These are phyloP conservation scores for Chytriomyces sp. DNA, from an alignment of 192 early-diverging fungal species.

Conservation along the genomic window DNA sequence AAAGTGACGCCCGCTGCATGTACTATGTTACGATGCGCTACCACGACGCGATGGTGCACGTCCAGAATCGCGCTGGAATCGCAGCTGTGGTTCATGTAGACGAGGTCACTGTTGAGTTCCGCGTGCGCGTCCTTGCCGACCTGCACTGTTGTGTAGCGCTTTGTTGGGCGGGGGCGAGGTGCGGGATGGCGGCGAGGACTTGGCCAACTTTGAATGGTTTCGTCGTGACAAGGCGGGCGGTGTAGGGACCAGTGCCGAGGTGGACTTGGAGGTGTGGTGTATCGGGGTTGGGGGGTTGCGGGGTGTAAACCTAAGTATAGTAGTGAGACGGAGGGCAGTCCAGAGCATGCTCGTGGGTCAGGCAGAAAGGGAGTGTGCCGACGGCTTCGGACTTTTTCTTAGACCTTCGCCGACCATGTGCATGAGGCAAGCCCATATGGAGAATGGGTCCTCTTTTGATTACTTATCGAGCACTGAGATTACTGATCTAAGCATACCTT, in stretches of 20 bases:
- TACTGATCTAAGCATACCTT: neutral
- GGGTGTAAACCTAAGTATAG: no score
- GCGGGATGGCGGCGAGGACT: slow-evolving; percentile 22
- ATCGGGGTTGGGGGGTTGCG: no score
- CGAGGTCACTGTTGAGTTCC: slow-evolving; percentile 37
- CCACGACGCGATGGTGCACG: slow-evolving; percentile 23
- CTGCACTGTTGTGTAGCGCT: slow-evolving; percentile 37
- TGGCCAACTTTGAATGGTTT: slow-evolving; percentile 22
- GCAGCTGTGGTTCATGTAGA: slow-evolving; percentile 41
- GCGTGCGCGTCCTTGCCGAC: slow-evolving; percentile 18
- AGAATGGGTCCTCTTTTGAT: no score
- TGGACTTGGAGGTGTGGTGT: slow-evolving; percentile 2
- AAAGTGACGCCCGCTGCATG: slow-evolving; percentile 47
- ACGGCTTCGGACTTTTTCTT: neutral
- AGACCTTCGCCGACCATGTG: neutral
- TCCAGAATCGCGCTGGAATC: slow-evolving; percentile 37
- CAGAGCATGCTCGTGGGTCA: neutral
- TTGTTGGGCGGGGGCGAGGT: slow-evolving; percentile 14
- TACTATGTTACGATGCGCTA: slow-evolving; percentile 26
- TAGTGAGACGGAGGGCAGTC: no score
- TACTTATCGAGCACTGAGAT: neutral
- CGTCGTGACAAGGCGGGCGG: slow-evolving; percentile 9
- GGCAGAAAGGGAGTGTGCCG: neutral
- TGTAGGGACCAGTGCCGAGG: neutral
- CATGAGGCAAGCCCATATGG: no score